Evolutionary conservation across 371 early-diverging fungal species (phyloP).

Genomic region (Dichotomocladium elegans): DNA sequence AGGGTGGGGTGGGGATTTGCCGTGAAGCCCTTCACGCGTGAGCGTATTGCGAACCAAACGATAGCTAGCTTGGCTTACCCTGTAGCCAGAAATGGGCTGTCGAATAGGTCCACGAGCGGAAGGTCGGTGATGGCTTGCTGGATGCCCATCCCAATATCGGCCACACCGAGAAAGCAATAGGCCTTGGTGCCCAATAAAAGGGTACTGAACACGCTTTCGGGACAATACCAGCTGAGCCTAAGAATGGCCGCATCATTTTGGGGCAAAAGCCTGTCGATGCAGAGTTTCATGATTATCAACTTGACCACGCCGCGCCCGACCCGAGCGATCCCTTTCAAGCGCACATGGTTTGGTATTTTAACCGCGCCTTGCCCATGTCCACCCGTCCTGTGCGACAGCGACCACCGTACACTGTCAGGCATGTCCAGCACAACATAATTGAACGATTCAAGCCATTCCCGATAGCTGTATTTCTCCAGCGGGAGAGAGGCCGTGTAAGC

Average conservation of each 20-base stretch:
- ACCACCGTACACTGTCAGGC: not conserved
- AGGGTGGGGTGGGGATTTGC: no score
- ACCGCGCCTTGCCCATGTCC: not conserved
- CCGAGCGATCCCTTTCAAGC: constrained; percentile 10
- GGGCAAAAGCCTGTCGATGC: constrained; percentile 18
- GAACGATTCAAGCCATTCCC: constrained; percentile 13
- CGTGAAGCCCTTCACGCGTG: no score
- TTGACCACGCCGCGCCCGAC: constrained; percentile 16
- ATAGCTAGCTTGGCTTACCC: constrained; percentile 13
- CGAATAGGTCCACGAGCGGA: constrained; percentile 19
- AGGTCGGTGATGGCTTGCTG: constrained; percentile 16
- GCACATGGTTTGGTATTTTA: not conserved
- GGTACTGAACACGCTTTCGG: constrained; percentile 12
- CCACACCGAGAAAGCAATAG: constrained; percentile 23
- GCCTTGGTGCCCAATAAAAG: constrained; percentile 22
- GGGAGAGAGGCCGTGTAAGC: constrained; percentile 25
- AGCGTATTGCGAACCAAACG: not conserved
- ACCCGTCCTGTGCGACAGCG: not conserved
- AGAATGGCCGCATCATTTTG: constrained; percentile 9
- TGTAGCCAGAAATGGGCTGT: constrained; percentile 26
- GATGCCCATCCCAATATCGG: constrained; percentile 24
- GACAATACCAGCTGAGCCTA: constrained; percentile 17
- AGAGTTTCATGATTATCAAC: constrained; percentile 1
- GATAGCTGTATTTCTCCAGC: constrained; percentile 3
- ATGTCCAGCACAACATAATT: constrained; percentile 16